Percentiles rank a stretch among this genome's conserved stretches.
Conservation (phyloP, 1,284 basidiomycete species). For the Entoloma clypeatum region DNA sequence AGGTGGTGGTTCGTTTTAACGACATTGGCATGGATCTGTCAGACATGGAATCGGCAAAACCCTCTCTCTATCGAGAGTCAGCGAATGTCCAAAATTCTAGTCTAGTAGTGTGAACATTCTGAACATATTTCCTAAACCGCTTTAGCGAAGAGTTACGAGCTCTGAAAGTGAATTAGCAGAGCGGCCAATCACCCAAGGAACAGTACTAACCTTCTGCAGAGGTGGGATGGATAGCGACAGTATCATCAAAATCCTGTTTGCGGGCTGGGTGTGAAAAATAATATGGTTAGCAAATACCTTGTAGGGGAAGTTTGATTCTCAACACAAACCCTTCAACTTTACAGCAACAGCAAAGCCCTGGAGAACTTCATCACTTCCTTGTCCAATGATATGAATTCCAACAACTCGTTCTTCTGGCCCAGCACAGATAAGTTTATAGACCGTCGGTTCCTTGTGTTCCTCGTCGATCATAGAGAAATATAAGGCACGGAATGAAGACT, state of each 20-base stretch:
- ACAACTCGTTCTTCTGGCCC: conserved; percentile 93
- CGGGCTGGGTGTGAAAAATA: conserved; percentile 43
- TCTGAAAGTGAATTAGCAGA: conserved; percentile 17
- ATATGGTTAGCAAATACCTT: conserved; percentile 1
- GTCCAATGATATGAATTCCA: conserved; percentile 90
- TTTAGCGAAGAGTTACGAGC: conserved; percentile 29
- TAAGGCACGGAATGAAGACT: conserved; percentile 77
- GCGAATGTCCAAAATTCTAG: no score
- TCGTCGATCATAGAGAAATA: conserved; percentile 88
- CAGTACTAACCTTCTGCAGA: conserved; percentile 62
- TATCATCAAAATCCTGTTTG: conserved; percentile 83
- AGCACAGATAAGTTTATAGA: conserved; percentile 87
- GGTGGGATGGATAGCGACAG: conserved; percentile 90
- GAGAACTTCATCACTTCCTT: conserved; percentile 87
- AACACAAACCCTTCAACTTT: conserved; percentile 84
- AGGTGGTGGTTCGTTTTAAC: no score
- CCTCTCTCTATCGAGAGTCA: no score
- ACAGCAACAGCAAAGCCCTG: conserved; percentile 95
- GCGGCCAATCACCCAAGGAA: conserved; percentile 2
- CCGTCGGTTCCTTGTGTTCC: conserved; percentile 86
- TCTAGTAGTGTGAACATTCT: no score
- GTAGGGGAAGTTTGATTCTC: conserved; percentile 3
- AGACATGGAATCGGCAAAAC: no score
- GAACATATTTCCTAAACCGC: no score
- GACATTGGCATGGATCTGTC: no score